phyloP scores from a whole-genome alignment of 176 grass and related monocot genomes.

The Oropetium thomaeum region DNA sequence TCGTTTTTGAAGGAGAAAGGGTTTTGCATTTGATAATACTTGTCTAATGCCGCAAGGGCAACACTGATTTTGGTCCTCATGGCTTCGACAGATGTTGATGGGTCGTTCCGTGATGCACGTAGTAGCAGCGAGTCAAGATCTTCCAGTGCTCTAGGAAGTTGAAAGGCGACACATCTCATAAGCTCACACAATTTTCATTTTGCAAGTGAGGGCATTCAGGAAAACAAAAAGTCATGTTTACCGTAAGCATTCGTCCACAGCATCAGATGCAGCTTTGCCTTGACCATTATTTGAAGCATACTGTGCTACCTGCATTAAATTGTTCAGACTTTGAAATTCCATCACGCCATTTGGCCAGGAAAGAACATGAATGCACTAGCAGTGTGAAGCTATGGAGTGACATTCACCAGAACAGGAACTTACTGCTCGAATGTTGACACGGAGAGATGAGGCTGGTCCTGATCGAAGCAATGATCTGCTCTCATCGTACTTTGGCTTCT shows the following conservation, averaged over 20 bases:
- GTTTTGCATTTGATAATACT: conserved; percentile 41
- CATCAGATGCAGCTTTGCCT: conserved; percentile 77
- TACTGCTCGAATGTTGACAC: conserved; percentile 90
- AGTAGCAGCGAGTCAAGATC: conserved; percentile 83
- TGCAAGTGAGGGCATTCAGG: background rate
- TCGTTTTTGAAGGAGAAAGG: background rate
- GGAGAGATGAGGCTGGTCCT: conserved; percentile 72
- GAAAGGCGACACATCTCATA: background rate
- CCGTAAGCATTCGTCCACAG: conserved; percentile 90
- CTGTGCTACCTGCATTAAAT: conserved; percentile 71
- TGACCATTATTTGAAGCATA: conserved; percentile 78
- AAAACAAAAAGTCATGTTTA: conserved; percentile 4
- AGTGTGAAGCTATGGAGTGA: background rate
- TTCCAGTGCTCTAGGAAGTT: conserved; percentile 68
- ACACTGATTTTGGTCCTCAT: conserved; percentile 79
- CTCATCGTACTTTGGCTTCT: conserved; percentile 67
- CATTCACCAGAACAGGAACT: conserved; percentile 12
- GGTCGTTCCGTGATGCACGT: conserved; percentile 71
- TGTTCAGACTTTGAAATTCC: background rate
- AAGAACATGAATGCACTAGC: background rate
- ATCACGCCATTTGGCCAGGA: background rate
- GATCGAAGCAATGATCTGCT: conserved; percentile 78
- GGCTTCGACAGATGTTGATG: conserved; percentile 57
- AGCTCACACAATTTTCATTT: background rate
- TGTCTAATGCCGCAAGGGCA: conserved; percentile 77